These are phyloP conservation scores for Colletotrichum sp. DNA, from an alignment of 2,329 filamentous ascomycete species.

Conservation along the genomic window DNA sequence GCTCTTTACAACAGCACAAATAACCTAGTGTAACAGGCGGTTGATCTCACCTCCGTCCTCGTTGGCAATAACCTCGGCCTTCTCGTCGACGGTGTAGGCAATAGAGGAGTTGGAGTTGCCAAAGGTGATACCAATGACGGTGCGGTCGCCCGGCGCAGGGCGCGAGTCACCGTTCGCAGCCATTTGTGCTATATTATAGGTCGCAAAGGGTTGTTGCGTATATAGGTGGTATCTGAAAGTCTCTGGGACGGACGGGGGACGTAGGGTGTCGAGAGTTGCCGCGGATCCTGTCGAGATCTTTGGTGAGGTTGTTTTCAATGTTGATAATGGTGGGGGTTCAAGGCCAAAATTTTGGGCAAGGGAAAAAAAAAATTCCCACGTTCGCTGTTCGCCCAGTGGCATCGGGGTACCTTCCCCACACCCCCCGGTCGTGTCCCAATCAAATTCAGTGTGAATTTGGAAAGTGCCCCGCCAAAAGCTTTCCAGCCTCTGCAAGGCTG, in stretches of 20 bases:
- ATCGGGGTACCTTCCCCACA: background rate
- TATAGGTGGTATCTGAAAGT: background rate
- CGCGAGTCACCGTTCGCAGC: conserved; percentile 49
- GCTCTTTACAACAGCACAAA: background rate
- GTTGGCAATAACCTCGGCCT: conserved; percentile 97
- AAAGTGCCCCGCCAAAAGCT: conserved; percentile 25
- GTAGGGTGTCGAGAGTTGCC: background rate
- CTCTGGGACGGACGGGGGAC: background rate
- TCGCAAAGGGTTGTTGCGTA: background rate
- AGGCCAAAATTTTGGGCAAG: conserved; percentile 14
- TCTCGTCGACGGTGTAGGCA: conserved; percentile 90
- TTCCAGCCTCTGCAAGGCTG: conserved; percentile 22
- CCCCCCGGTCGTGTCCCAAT: conserved; percentile 12
- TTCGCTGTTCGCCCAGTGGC: conserved; percentile 4
- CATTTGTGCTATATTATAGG: conserved; percentile 38
- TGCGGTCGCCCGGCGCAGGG: conserved; percentile 61
- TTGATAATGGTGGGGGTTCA: conserved; percentile 22
- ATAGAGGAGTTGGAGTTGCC: conserved; percentile 99
- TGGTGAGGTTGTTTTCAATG: conserved; percentile 8
- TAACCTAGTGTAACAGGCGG: conserved; percentile 44
- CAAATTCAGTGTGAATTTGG: background rate
- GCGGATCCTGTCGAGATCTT: conserved; percentile 4
- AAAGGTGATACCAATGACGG: conserved; percentile 94
- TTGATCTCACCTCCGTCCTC: conserved; percentile 78
- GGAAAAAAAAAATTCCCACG: conserved; percentile 20